Evolutionary conservation across 495 filamentous ascomycete species (phyloP), one percentile per base, ranked within the genome.

Genomic region (Penicillium paxilli): DNA sequence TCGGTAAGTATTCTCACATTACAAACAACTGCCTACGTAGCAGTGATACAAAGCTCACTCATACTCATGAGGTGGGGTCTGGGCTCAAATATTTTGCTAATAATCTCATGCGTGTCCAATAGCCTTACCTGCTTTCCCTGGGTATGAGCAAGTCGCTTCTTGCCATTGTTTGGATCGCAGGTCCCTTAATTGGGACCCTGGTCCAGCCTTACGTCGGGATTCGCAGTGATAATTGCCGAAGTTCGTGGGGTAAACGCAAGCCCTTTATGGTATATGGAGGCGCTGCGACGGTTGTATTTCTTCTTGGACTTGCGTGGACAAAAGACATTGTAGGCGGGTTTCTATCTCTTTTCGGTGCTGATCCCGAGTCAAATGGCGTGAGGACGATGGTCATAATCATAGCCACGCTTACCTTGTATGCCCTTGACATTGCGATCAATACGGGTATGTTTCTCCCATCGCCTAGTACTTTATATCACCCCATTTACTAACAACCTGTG

Each of bases 131-230:
- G 1, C 72, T 87, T 14, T 92, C 90, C 6, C 82, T 97, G 16
- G 92, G 92, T 6, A 78, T 97, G 72, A 94, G 87, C 80, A 97
- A 97, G 69, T 87, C 92, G 28, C 72, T 96, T n/a, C 87, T 96
- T 71, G 92, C 92, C 14, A 79, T 96, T 51, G 92, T 96, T 21
- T 97, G 92, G 92, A 92, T 97, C 55, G 92, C 92, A 8, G 91
- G 92, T 3, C 92, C 92, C 4, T 75, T 97, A 21, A 90, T 90
- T 2, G 92, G 92, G 11, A 84, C 83, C 2, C 74, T 97, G 30
- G 92, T 97, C 17, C 92, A 97, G 73, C 92, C 92, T n/a, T 95
- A 95, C 64, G 83, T 97, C 21, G 92, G 92, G 47, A 92, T 96
- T 63, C 80, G 88, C 59, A 95, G 90, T 63, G 92, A 97, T 59